These are phyloP conservation scores for Talaromyces islandicus DNA, from an alignment of 2,329 filamentous ascomycete species.

Conservation along the genomic window DNA sequence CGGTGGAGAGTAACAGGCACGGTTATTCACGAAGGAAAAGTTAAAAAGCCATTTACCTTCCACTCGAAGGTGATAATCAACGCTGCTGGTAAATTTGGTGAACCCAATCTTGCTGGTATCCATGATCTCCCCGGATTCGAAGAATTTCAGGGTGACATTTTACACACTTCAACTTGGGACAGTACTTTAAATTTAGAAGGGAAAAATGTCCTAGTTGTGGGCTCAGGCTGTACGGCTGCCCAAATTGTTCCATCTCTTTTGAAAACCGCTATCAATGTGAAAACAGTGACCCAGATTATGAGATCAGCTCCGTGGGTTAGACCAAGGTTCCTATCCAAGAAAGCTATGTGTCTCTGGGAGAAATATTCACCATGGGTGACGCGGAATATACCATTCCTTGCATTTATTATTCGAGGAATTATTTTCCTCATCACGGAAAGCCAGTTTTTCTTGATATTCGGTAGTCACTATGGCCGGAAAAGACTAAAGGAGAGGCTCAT, in stretches of 20 bases:
- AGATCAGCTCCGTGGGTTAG: slow-evolving; percentile 54
- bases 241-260: slow-evolving; percentile 51
- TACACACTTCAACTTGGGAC: slow-evolving; percentile 55
- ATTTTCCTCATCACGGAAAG: slow-evolving; percentile 39
- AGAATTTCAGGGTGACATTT: slow-evolving; percentile 49
- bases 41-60: slow-evolving; percentile 15
- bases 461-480: slow-evolving; percentile 28
- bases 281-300: slow-evolving; percentile 55
- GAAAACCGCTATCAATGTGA: slow-evolving; percentile 43
- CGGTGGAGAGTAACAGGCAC: slow-evolving; percentile 51
- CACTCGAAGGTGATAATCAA: slow-evolving; percentile 50
- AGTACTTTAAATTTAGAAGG: slow-evolving; percentile 46
- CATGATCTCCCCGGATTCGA: slow-evolving; percentile 49
- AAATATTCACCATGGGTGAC: slow-evolving; percentile 44
- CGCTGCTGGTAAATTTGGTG: slow-evolving; percentile 50
- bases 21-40: slow-evolving; percentile 48
- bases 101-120: slow-evolving; percentile 42
- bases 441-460: slow-evolving; percentile 40
- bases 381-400: slow-evolving; percentile 46
- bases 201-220: slow-evolving; percentile 54
- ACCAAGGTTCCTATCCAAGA: slow-evolving; percentile 18
- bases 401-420: slow-evolving; percentile 39
- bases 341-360: slow-evolving; percentile 32
- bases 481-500: slow-evolving; percentile 31
- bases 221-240: slow-evolving; percentile 53